A percentile compares a stretch with the other conserved stretches of the same genome.
Evolutionary conservation across 306 rosid species (phyloP).

Genomic region (Rosa rugosa): DNA sequence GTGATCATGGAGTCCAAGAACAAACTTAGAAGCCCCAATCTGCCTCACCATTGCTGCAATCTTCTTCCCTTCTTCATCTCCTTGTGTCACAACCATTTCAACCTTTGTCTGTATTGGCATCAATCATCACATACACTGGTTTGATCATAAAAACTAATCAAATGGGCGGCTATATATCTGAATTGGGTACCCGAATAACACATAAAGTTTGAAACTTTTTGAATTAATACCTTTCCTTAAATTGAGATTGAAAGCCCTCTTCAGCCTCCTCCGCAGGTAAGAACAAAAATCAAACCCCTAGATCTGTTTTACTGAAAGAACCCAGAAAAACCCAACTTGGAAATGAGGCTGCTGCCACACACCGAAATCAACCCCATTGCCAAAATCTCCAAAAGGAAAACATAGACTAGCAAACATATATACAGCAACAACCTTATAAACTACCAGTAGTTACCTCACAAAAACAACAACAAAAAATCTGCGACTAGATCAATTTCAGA

Average conservation of each 20-base stretch:
- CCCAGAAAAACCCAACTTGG: constrained; percentile 17
- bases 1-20: too few relatives aligned
- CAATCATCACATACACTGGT: constrained; percentile 20
- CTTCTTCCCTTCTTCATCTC: constrained; percentile 63
- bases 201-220: background rate
- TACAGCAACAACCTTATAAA: too few relatives aligned
- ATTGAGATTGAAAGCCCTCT: constrained; percentile 27
- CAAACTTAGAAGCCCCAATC: background rate
- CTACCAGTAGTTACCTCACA: too few relatives aligned
- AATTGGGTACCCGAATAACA: background rate
- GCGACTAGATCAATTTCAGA: too few relatives aligned
- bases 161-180: background rate
- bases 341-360: constrained; percentile 26
- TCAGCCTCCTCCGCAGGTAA: constrained; percentile 29
- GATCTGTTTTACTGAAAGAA: constrained; percentile 43
- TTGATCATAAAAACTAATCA: background rate
- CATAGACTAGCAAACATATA: too few relatives aligned
- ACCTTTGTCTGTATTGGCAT: constrained; percentile 75
- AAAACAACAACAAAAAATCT: too few relatives aligned
- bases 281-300: constrained; percentile 29
- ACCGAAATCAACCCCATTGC: constrained; percentile 40
- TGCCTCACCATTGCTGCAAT: constrained; percentile 56
- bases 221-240: constrained; percentile 33
- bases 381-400: constrained; percentile 20
- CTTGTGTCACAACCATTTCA: constrained; percentile 83